A percentile compares a stretch with the other conserved stretches of the same genome.
phyloP scores from a whole-genome alignment of 2,329 filamentous ascomycete species.

The Hypoxylon sp. region DNA sequence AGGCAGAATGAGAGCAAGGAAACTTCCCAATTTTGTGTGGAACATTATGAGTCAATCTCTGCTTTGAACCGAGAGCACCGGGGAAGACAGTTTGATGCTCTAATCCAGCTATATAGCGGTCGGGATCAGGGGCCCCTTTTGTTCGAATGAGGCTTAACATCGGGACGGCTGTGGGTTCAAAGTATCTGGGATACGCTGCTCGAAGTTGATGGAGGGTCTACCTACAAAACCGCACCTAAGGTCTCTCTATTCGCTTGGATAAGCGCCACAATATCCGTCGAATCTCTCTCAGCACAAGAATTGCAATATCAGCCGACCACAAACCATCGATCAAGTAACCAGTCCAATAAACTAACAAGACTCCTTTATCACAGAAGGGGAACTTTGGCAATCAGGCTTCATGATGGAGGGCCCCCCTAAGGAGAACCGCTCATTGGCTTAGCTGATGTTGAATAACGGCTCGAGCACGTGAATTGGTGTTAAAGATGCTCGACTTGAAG shows the following conservation, averaged over 20 bases:
- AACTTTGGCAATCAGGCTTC: conserved; percentile 13
- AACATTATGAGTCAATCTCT: conserved; percentile 13
- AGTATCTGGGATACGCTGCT: conserved; percentile 21
- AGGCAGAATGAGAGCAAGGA: conserved; percentile 24
- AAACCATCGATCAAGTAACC: conserved; percentile 11
- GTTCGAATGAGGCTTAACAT: conserved; percentile 23
- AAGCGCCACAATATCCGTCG: conserved; percentile 14
- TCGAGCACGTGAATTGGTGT: conserved; percentile 7
- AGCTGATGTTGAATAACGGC: conserved; percentile 28
- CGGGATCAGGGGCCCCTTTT: conserved; percentile 6
- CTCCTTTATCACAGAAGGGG: conserved; percentile 9
- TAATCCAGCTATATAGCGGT: conserved; percentile 12
- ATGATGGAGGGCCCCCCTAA: conserved; percentile 18
- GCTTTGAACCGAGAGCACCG: conserved; percentile 15
- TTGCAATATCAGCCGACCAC: conserved; percentile 14
- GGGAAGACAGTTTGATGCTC: conserved; percentile 15
- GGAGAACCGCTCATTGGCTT: conserved; percentile 21
- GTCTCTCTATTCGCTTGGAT: conserved; percentile 18
- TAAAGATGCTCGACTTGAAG: conserved; percentile 17
- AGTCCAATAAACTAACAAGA: conserved; percentile 27
- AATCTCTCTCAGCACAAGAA: conserved; percentile 12
- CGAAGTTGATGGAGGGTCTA: conserved; percentile 25
- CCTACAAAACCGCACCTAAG: conserved; percentile 14
- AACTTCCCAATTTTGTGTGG: conserved; percentile 18
- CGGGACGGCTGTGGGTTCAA: conserved; percentile 17